Conservation (phyloP, 225 moss, liverwort and hornwort genomes). For the Lunularia cruciata region DNA sequence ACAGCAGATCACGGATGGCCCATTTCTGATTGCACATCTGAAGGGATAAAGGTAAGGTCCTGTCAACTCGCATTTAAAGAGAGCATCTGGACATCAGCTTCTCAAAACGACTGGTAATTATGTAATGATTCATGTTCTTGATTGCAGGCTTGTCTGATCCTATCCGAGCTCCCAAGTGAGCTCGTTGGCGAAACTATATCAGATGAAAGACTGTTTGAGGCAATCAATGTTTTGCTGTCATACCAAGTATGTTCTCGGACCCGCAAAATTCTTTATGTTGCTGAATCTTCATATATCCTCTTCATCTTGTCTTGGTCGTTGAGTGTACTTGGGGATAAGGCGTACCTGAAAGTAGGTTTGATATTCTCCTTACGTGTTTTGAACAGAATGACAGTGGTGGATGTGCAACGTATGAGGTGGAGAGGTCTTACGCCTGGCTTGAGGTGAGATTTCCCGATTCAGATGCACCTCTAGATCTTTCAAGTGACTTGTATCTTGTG, state of each 20-base stretch:
- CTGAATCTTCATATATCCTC: too few species aligned
- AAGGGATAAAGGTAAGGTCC: conserved; percentile 71
- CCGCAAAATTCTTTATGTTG: background rate
- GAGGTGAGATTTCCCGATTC: conserved; percentile 60
- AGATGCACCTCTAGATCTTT: too few species aligned
- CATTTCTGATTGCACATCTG: conserved; percentile 87
- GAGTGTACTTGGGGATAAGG: background rate
- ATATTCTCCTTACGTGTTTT: background rate
- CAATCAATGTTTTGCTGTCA: conserved; percentile 78
- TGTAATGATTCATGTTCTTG: background rate
- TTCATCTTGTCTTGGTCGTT: too few species aligned
- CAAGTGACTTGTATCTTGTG: too few species aligned
- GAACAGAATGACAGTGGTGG: conserved; percentile 83
- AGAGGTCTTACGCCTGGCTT: conserved; percentile 91
- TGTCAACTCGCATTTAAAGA: background rate
- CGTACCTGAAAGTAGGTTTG: background rate
- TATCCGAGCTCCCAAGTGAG: conserved; percentile 62
- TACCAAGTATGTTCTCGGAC: conserved; percentile 65
- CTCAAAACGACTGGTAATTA: background rate
- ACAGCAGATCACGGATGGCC: conserved; percentile 92
- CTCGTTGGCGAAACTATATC: conserved; percentile 66
- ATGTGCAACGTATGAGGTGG: conserved; percentile 75
- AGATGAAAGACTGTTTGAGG: conserved; percentile 73
- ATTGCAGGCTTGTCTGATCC: conserved; percentile 66
- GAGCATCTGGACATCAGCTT: background rate